phyloP scores from a whole-genome alignment of 805 yeast species.

The Saccharomycopsis oosterbeekiorum region DNA sequence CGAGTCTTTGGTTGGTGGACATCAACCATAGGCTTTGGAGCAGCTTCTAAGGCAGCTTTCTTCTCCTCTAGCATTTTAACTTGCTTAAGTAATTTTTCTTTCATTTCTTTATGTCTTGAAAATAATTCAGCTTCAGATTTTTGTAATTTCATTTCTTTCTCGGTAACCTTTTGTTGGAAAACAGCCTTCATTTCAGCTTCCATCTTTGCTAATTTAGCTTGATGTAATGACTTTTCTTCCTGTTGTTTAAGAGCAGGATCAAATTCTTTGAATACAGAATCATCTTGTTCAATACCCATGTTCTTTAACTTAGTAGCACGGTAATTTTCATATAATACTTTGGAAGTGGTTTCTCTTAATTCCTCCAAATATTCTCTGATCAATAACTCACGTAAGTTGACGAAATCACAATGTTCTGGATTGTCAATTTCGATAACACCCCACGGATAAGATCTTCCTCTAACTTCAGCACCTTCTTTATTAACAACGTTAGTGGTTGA shows the following conservation, averaged over 20 bases:
- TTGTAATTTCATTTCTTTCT: constrained; percentile 94
- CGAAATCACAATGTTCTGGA: constrained; percentile 87
- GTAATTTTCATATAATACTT: constrained; percentile 74
- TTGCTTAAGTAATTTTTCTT: constrained; percentile 84
- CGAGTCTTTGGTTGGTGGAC: constrained; percentile 46
- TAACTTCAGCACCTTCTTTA: constrained; percentile 59
- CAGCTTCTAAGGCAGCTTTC: constrained; percentile 67
- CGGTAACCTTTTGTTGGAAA: constrained; percentile 91
- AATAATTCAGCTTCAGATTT: constrained; percentile 94
- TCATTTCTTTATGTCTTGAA: constrained; percentile 93
- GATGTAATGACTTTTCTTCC: constrained; percentile 88
- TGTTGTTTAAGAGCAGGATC: constrained; percentile 88
- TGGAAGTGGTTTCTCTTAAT: constrained; percentile 75
- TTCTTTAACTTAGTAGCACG: constrained; percentile 62
- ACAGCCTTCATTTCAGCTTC: constrained; percentile 95
- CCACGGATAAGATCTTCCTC: constrained; percentile 97
- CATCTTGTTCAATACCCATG: constrained; percentile 89
- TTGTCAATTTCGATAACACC: constrained; percentile 93
- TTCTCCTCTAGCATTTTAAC: constrained; percentile 85
- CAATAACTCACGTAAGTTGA: constrained; percentile 77
- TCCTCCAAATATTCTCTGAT: constrained; percentile 90
- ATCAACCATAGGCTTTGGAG: constrained; percentile 35
- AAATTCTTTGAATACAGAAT: constrained; percentile 85
- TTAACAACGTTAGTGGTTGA: constrained; percentile 60
- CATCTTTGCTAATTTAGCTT: constrained; percentile 86